Evolutionary conservation across 1,284 basidiomycete genomes (phyloP).

Genomic region (Gymnopus androsaceus): DNA sequence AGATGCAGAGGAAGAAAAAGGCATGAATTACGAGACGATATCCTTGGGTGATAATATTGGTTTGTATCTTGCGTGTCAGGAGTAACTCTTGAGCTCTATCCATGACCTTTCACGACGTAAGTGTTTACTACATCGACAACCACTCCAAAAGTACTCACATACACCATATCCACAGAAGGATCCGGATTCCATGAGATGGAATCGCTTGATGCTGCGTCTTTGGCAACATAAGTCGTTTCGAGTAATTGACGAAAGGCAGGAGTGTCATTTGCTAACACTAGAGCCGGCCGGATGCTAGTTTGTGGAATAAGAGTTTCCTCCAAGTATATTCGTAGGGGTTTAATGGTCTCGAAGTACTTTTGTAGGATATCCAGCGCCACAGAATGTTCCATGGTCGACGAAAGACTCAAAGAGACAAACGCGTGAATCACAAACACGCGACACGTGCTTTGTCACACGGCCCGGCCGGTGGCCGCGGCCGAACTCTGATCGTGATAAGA

Average conservation of each 20-base stretch:
- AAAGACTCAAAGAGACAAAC: neutral
- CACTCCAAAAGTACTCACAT: conserved; percentile 39
- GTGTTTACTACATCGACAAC: neutral
- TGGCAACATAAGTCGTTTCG: conserved; percentile 48
- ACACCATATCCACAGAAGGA: conserved; percentile 53
- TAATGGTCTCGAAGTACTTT: conserved; percentile 36
- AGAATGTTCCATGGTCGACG: neutral
- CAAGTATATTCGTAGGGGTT: conserved; percentile 46
- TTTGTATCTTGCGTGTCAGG: conserved; percentile 44
- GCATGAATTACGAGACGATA: conserved; percentile 51
- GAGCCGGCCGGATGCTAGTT: neutral
- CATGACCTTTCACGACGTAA: conserved; percentile 47
- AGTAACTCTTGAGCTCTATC: conserved; percentile 59
- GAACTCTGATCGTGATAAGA: neutral
- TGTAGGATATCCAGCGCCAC: conserved; percentile 31
- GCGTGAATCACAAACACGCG: neutral
- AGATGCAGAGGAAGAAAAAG: neutral
- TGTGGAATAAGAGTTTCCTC: conserved; percentile 15
- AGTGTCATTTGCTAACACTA: conserved; percentile 32
- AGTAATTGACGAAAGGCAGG: conserved; percentile 43
- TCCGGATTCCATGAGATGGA: conserved; percentile 10
- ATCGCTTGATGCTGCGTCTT: neutral
- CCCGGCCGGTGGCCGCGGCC: neutral
- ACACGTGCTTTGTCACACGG: neutral
- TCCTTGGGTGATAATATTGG: conserved; percentile 66